Base-by-base conservation (phyloP, 352 stramenopile species). In the Thalassiosira mediterranea region DNA sequence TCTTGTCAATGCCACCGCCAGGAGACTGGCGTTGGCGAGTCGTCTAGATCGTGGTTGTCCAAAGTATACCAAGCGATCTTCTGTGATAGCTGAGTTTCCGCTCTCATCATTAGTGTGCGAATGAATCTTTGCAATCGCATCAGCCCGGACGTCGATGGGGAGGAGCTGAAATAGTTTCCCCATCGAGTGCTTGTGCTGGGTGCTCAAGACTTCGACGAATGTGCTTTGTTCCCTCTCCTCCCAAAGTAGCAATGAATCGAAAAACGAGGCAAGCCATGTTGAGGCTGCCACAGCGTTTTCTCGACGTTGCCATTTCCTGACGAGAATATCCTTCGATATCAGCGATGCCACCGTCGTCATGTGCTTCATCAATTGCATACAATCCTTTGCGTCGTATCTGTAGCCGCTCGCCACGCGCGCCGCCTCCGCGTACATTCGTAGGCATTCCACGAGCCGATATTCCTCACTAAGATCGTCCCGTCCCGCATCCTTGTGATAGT, bases 401-500 rank as follows among this genome's bases (percentile, higher is more conserved):
- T 87, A 89, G 15, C 44, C 49, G 37, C 79, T 82, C 8, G 75
- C 72, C 0, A 89, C 82, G 7, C 68, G 58, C 34, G 51, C 59
- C 11, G 79, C 82, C 47, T 79, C 56, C 0, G 79, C 42, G 46
- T 89, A 89, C n/a, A 87, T 40, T 25, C 69, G 73, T 3, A 89
- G 31, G 3, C 75, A 65, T 69, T 89, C 75, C 0, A 86, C 76
- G 7, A 89, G 54, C 51, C 79, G 62, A 62, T 87, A 81, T 75
- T 89, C 82, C 44, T 86, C 21, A 0, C 62, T 46, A 10, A 51
- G 4, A 17, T 29, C 47, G 26, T 77, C 54, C 44, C 66, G 52
- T 4, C 77, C 82, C 46, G 82, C 77, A 69, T 89, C 78, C 58
- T 81, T 84, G 54, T 89, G 82, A 54, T 87, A 89, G 34, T 89